These are phyloP conservation scores for Starmerella stigmatis DNA, from an alignment of 805 yeast species.

Conservation along the genomic window DNA sequence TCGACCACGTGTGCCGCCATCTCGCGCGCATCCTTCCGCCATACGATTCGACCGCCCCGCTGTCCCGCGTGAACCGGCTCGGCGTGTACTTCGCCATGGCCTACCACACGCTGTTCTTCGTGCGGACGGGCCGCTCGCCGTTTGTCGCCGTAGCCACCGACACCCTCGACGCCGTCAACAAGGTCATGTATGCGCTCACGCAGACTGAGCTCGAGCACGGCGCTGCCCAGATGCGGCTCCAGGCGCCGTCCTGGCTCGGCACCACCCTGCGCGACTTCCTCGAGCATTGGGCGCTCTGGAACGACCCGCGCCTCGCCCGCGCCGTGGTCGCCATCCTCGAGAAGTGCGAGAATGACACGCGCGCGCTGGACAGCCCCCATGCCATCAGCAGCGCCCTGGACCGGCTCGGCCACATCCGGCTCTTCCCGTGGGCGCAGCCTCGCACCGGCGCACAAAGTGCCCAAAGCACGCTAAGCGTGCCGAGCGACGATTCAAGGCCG, in stretches of 20 bases:
- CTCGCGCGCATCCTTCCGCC: neutral
- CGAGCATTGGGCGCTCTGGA: slow-evolving; percentile 20
- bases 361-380: slow-evolving; percentile 12
- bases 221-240: slow-evolving; percentile 7
- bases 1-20: slow-evolving; percentile 9
- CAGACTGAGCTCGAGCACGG: slow-evolving; percentile 19
- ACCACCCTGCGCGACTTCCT: slow-evolving; percentile 10
- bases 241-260: slow-evolving; percentile 2
- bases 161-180: slow-evolving; percentile 15
- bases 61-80: slow-evolving; percentile 5
- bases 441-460: neutral
- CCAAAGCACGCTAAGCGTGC: neutral
- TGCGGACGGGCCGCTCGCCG: slow-evolving; percentile 14
- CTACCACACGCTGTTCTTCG: slow-evolving; percentile 14
- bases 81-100: slow-evolving; percentile 17
- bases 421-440: slow-evolving; percentile 15
- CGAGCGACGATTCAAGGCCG: neutral
- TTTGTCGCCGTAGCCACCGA: slow-evolving; percentile 10
- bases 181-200: slow-evolving; percentile 20
- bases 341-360: neutral
- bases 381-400: slow-evolving; percentile 13
- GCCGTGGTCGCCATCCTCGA: slow-evolving; percentile 19
- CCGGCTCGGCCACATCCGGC: neutral
- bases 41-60: neutral
- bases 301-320: slow-evolving; percentile 14